A percentile compares a stretch with the other conserved stretches of the same genome.
Evolutionary conservation across 495 filamentous ascomycete species (phyloP).

Genomic region (Penicillium coprophilum): DNA sequence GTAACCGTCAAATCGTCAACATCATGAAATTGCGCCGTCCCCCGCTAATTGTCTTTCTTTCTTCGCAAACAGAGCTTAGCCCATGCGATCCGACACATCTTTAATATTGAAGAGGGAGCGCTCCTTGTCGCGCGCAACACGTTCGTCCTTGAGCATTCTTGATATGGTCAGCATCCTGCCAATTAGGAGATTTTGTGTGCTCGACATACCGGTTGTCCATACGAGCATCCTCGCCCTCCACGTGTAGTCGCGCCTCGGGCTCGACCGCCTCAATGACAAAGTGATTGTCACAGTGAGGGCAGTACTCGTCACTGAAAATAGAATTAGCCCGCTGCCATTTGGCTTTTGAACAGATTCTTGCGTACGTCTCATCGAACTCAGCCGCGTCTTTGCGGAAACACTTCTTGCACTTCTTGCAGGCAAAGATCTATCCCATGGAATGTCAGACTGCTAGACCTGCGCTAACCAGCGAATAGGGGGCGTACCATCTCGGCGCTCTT

Average conservation of each 20-base stretch:
- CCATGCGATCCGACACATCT: constrained; percentile 69
- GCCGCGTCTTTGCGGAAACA: constrained; percentile 89
- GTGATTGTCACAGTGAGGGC: constrained; percentile 99
- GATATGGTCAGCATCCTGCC: constrained; percentile 9
- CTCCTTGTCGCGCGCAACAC: constrained; percentile 61
- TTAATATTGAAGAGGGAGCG: constrained; percentile 72
- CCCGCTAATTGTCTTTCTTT: not conserved
- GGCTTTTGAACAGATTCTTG: constrained; percentile 1
- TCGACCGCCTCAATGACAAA: constrained; percentile 86
- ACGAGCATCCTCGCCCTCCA: constrained; percentile 88
- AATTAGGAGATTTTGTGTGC: not conserved
- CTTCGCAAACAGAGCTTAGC: constrained; percentile 42
- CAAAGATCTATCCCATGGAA: constrained; percentile 56
- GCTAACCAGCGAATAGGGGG: not conserved
- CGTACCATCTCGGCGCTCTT: constrained; percentile 80
- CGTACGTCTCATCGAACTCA: constrained; percentile 84
- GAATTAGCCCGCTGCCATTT: constrained; percentile 2
- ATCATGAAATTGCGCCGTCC: constrained; percentile 25
- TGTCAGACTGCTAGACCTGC: constrained; percentile 3
- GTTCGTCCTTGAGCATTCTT: constrained; percentile 92
- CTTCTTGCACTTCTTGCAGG: constrained; percentile 98
- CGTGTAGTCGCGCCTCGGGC: constrained; percentile 72
- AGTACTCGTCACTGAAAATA: constrained; percentile 81
- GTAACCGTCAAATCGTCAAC: constrained; percentile 35
- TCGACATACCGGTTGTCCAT: constrained; percentile 62